A percentile compares a stretch with the other conserved stretches of the same genome.
Conservation (phyloP, 208 protist species). For the Phytomonas sp. region DNA sequence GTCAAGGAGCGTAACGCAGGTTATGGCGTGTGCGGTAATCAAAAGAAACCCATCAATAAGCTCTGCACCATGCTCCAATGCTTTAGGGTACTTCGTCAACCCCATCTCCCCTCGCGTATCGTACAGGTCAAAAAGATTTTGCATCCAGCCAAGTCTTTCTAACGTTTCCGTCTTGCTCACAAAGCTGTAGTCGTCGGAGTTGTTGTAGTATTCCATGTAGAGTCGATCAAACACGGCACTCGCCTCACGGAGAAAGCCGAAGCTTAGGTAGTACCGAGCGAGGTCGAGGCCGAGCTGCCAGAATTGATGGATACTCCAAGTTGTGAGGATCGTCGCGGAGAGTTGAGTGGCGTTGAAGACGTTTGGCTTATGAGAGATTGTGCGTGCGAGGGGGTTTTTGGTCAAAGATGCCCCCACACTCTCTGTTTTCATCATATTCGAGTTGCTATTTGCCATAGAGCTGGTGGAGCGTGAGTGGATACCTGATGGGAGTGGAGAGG, state of each 20-base stretch:
- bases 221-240: constrained; percentile 31
- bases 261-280: constrained; percentile 66
- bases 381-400: not conserved
- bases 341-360: not conserved
- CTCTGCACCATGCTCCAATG: constrained; percentile 36
- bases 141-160: constrained; percentile 34
- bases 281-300: constrained; percentile 71
- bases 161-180: constrained; percentile 24
- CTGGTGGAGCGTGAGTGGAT: not conserved
- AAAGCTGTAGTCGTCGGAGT: constrained; percentile 78
- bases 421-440: not conserved
- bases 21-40: constrained; percentile 46
- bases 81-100: constrained; percentile 33
- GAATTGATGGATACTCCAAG: constrained; percentile 42
- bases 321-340: not conserved
- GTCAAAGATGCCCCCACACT: not conserved
- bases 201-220: constrained; percentile 81
- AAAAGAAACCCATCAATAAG: constrained; percentile 54
- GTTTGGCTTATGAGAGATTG: not conserved
- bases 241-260: constrained; percentile 52
- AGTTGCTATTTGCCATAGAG: not conserved
- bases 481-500: not conserved
- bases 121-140: constrained; percentile 43
- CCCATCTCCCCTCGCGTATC: constrained; percentile 14
- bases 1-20: constrained; percentile 41